Evolutionary conservation across 805 yeast species (phyloP), one percentile per base, ranked within the genome.

Genomic region (Ogataea degrootiae): DNA sequence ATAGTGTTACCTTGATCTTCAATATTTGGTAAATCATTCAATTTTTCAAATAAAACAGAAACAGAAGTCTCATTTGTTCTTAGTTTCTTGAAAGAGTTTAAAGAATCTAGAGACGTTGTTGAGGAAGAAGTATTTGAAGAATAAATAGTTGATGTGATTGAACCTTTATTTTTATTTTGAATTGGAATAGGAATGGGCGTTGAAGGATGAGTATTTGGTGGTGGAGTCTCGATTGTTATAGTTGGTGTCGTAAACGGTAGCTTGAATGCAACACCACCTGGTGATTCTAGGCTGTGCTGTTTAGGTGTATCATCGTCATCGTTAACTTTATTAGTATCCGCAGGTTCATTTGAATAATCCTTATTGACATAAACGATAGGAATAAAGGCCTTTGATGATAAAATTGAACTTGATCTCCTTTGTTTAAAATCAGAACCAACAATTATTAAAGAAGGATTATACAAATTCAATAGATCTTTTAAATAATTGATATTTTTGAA

Each of bases 381-480:
- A 19, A 63, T 51, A 36, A 57, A 55, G 29, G 58, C 54, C 34
- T 56, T 59, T 36, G 57, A 47, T 34, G 59, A 54, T 33, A 61
- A 31, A n/a, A 63, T 52, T 7, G 67, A 60, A 36, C 60, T 60
- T 35, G 62, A 60, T 49, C 56, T 57, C 42, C 61, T 55, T 35
- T 53, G 48, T n/a, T 43, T 48, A 38, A 52, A 49, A 37, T 59
- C 56, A 11, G 66, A 58, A 11, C 70, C 71, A 5, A 79, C 72
- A 12, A 77, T 64, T 15, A 82, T 74, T 44, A 80, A 55, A 44
- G 74, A 72, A 12, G 91, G 90, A 53, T 74, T 75, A 60, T 84
- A 82, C 26, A 83, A 64, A 45, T 73, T 68, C 55, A 80, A 68
- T 63, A 78, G 73, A 53, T 83, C 84, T 50, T 71, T 70, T 39